These are phyloP conservation scores for Metroxylon sagu DNA, from an alignment of 176 grass and related monocot species.

Conservation along the genomic window DNA sequence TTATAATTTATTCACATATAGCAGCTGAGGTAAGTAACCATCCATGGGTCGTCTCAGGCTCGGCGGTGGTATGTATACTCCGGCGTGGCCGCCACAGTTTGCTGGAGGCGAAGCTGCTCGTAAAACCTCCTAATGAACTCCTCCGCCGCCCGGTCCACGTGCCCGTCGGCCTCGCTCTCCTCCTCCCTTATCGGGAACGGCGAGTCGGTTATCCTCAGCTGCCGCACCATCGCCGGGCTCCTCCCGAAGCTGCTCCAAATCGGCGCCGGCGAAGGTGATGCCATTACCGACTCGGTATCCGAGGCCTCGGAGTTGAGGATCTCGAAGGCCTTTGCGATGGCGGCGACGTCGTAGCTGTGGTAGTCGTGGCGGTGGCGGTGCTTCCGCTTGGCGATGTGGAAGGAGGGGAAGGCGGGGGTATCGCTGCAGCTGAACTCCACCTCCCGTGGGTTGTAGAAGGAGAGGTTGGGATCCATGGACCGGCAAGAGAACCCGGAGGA, in stretches of 20 bases:
- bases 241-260: conserved; percentile 42
- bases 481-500: not conserved
- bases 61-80: conserved; percentile 24
- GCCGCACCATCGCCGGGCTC: conserved; percentile 34
- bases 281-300: not conserved
- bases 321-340: conserved; percentile 53
- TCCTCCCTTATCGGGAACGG: conserved; percentile 51
- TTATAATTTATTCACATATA: too few species aligned
- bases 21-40: too few species aligned
- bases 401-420: conserved; percentile 37
- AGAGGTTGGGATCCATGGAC: conserved; percentile 15
- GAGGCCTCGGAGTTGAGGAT: conserved; percentile 36
- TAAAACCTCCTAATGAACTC: conserved; percentile 69
- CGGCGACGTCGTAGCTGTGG: conserved; percentile 27
- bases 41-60: conserved; percentile 14
- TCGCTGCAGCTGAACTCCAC: conserved; percentile 93
- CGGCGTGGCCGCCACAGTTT: conserved; percentile 37
- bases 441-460: conserved; percentile 32
- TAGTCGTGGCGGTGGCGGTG: conserved; percentile 12
- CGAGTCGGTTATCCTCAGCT: conserved; percentile 81
- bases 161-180: conserved; percentile 34
- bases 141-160: conserved; percentile 42
- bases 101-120: conserved; percentile 67
- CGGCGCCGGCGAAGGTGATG: conserved; percentile 49
- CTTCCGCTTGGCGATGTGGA: conserved; percentile 25